phyloP scores from a whole-genome alignment of 164 flowering plant species.

The Macadamia integrifolia region DNA sequence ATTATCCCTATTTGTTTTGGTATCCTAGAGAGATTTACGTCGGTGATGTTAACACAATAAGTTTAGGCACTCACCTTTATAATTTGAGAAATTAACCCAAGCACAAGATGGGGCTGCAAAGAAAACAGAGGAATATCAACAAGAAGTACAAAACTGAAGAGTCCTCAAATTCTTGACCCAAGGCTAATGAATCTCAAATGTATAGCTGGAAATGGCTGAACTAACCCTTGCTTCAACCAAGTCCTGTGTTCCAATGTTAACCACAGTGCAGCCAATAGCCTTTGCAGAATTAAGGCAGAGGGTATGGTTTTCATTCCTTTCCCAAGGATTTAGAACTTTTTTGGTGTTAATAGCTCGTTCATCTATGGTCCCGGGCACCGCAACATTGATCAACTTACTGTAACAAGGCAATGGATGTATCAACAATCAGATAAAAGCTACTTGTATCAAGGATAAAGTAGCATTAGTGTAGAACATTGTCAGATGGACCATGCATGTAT shows the following conservation, averaged over 20 bases:
- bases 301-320: conserved; percentile 91
- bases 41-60: background rate
- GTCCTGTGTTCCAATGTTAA: conserved; percentile 90
- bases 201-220: conserved; percentile 4
- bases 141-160: background rate
- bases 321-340: conserved; percentile 84
- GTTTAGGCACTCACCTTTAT: conserved; percentile 56
- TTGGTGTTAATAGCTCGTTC: conserved; percentile 92
- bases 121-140: conserved; percentile 10
- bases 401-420: conserved; percentile 15
- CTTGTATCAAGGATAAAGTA: background rate
- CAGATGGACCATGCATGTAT: conserved; percentile 13
- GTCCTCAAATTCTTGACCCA: background rate
- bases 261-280: conserved; percentile 97
- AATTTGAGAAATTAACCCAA: conserved; percentile 90
- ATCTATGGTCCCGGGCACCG: conserved; percentile 93
- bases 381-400: conserved; percentile 94
- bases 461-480: background rate
- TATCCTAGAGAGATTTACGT: background rate
- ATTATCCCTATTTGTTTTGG: background rate
- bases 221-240: conserved; percentile 90
- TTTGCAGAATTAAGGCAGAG: conserved; percentile 93
- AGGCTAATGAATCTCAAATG: background rate
- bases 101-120: conserved; percentile 82
- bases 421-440: conserved; percentile 1